Base-by-base conservation (phyloP, 2,329 filamentous ascomycete genomes). In the Claviceps citrina region DNA sequence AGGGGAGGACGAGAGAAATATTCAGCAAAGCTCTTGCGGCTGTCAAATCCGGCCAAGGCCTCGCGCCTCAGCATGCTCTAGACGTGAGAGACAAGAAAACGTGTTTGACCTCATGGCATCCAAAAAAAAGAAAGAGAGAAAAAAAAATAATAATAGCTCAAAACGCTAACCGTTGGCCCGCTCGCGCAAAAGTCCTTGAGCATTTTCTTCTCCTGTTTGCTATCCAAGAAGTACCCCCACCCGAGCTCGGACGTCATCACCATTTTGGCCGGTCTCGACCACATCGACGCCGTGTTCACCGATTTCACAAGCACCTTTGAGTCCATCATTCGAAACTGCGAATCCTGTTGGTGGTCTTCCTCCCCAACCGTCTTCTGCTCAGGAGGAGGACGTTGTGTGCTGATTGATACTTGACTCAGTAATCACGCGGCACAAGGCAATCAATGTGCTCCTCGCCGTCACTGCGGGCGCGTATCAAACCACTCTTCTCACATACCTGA, bases 381-480 rank as follows among this genome's bases (percentile, higher is more conserved):
- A 20, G 22, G 8, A 16, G 32, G 15, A 27, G 26, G 9, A 19
- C 30, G 28, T 31, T 32, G 3, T 24, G 19, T 18, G 15, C 43
- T 45, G 22, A 45, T 38, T 12, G n/a, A n/a, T n/a, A 6, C 13
- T 13, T 16, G n/a, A 24, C 39, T 6, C 49, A 87, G 81, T 82
- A 53, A 73, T 81, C 30, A 56, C 91, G 38, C 78, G 87, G 42
- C 71, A 78, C 48, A 86, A 84, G 55, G 89, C 87, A 7, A 73
- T 95, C 24, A 72, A 83, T 50, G 80, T 84, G 32, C 78, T 87
- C 7, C 70, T 95, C 43, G 81, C 86, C 12, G 78, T 94, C 41
- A 83, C 85, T 6, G 84, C 87, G 8, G 87, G 89, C n/a, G 87
- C 87, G 42, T 96, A 95, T 58, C 86, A 93, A 61, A 96, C 91